Evolutionary conservation across 257 asterid species (phyloP), one percentile per base, ranked within the genome.

Genomic region (Ajuga chamaepitys): DNA sequence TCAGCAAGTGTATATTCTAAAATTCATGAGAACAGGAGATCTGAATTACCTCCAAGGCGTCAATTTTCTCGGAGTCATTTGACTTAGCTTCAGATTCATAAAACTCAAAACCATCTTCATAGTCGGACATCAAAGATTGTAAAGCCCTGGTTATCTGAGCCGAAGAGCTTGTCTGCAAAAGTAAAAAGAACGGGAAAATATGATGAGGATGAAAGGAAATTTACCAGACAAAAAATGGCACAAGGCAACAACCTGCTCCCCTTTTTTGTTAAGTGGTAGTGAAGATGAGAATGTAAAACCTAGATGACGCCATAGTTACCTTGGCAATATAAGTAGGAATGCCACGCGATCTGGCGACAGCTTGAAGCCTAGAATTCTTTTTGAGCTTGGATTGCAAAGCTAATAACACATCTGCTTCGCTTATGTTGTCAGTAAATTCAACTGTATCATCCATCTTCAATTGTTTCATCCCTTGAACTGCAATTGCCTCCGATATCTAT

Each of bases 341-440:
- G 70, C 95, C 90, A 28, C 74, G 95, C 64, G 99, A 80, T 78
- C 76, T 87, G 46, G 97, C 94, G 24, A 96, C 99, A 53, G 94
- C 91, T 87, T 93, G 99, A 77, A 93, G 88, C 77, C 88, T 81
- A 67, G 99, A 71, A 71, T 93, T 93, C 85, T 87, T 93, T 76
- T 78, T 93, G 68, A 93, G 88, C 87, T 84, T 93, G 72, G 97
- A 84, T 78, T 85, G 96, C 82, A 93, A 73, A 50, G 92, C 99
- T 65, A 93, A 82, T 53, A 93, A 66, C 45, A 79, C 88, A 84
- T 87, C 97, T 55, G 96, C 96, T 79, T 86, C 95, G 21, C 99
- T 93, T 71, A 93, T 83, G 86, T 89, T 86, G 77, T 88, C 96
- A 32, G 97, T 93, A 74, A 87, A 86, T 72, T 73, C 85, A 78